Evolutionary conservation across 192 early-diverging fungal genomes (phyloP).

Genomic region (Piromyces finnis): DNA sequence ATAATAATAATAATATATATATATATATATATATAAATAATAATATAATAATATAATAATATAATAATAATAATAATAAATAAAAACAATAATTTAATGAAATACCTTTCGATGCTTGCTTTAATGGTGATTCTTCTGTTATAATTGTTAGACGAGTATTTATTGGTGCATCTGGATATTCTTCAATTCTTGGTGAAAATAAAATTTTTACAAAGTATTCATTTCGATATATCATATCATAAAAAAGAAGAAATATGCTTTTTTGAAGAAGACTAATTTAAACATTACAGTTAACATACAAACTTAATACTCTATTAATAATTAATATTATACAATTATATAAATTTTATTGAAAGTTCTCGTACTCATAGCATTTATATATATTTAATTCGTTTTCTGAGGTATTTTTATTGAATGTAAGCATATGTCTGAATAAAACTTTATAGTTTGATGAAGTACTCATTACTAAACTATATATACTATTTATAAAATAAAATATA

Average conservation of each 20-base stretch:
- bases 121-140: neutral
- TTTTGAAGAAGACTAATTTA: neutral
- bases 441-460: neutral
- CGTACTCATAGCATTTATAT: neutral
- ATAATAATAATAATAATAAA: no score
- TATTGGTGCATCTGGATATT: neutral
- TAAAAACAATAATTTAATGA: no score
- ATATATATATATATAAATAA: no score
- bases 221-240: neutral
- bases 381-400: neutral
- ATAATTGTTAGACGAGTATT: neutral
- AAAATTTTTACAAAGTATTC: neutral
- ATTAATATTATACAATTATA: no score
- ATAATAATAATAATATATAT: no score
- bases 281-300: no score
- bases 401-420: neutral
- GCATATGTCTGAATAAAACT: neutral
- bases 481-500: no score
- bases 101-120: neutral
- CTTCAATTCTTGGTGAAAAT: neutral
- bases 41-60: no score
- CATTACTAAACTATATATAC: neutral
- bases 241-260: neutral
- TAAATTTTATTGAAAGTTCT: no score
- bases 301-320: no score